Conservation (phyloP, 2,329 filamentous ascomycete species). For the Colletotrichum liaoningense region DNA sequence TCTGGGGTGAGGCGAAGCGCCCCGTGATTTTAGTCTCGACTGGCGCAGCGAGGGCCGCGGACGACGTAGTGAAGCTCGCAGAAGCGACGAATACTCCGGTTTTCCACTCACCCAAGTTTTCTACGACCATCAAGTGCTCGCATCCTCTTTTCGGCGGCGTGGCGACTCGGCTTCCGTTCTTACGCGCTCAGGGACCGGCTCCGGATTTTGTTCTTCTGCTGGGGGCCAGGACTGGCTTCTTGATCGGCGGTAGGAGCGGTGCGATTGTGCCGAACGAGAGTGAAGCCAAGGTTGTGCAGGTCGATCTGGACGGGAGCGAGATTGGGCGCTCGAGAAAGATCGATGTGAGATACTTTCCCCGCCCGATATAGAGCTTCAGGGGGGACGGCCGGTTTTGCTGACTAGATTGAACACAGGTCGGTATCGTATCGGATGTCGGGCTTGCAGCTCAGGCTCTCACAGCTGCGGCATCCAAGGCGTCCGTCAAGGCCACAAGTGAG, state of each 20-base stretch:
- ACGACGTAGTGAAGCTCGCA: not conserved
- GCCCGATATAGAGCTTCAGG: not conserved
- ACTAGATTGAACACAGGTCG: not conserved
- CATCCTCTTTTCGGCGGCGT: constrained; percentile 8
- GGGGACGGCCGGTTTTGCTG: no score
- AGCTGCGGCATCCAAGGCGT: not conserved
- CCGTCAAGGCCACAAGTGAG: not conserved
- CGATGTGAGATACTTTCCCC: not conserved
- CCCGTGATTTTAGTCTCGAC: constrained; percentile 17
- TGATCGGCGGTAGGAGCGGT: constrained; percentile 12
- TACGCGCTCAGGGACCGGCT: constrained; percentile 1
- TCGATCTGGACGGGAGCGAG: constrained; percentile 15
- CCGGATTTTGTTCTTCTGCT: constrained; percentile 21
- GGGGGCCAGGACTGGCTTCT: constrained; percentile 15
- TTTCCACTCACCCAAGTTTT: constrained; percentile 20
- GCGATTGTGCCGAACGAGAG: constrained; percentile 12
- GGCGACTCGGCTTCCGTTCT: constrained; percentile 3
- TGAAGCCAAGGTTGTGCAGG: constrained; percentile 12
- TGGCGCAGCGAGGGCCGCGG: not conserved
- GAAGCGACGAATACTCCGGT: constrained; percentile 13
- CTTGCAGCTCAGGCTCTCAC: not conserved
- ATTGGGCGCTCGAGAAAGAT: constrained; percentile 19
- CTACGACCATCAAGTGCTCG: not conserved
- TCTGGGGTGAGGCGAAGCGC: constrained; percentile 1
- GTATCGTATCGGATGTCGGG: constrained; percentile 16